A percentile compares a stretch with the other conserved stretches of the same genome.
phyloP scores from a whole-genome alignment of 179 eudicot species.

The Nepenthes alata region DNA sequence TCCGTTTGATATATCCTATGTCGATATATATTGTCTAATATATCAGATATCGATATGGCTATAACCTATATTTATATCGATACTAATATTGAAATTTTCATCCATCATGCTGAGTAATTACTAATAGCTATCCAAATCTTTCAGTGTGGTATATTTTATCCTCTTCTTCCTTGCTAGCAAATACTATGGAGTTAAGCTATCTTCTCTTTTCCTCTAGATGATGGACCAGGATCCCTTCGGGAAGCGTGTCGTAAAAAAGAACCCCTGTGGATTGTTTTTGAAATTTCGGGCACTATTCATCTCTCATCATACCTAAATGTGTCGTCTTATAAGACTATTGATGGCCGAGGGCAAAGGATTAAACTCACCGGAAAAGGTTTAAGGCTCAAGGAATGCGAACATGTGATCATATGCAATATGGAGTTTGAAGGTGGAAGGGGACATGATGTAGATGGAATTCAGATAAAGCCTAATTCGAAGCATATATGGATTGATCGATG shows the following conservation, averaged over 20 bases:
- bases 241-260: constrained; percentile 64
- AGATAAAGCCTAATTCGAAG: constrained; percentile 75
- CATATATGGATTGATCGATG: constrained; percentile 95
- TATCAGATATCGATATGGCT: too few species aligned
- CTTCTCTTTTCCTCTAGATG: constrained; percentile 31
- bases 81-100: too few species aligned
- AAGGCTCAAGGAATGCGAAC: constrained; percentile 80
- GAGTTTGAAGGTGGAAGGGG: constrained; percentile 83
- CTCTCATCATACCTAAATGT: constrained; percentile 51
- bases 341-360: constrained; percentile 77
- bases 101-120: too few species aligned
- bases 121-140: too few species aligned
- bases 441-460: constrained; percentile 76
- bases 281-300: constrained; percentile 68
- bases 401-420: constrained; percentile 71
- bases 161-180: too few species aligned
- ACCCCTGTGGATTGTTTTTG: constrained; percentile 77
- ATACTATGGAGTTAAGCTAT: too few species aligned
- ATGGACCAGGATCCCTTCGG: constrained; percentile 91
- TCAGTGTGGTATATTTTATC: too few species aligned
- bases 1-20: too few species aligned
- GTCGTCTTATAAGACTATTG: constrained; percentile 71
- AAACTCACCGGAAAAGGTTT: constrained; percentile 70
- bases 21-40: too few species aligned
- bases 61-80: too few species aligned